phyloP scores from a whole-genome alignment of 306 rosid species.

The Arachis hypogaea region DNA sequence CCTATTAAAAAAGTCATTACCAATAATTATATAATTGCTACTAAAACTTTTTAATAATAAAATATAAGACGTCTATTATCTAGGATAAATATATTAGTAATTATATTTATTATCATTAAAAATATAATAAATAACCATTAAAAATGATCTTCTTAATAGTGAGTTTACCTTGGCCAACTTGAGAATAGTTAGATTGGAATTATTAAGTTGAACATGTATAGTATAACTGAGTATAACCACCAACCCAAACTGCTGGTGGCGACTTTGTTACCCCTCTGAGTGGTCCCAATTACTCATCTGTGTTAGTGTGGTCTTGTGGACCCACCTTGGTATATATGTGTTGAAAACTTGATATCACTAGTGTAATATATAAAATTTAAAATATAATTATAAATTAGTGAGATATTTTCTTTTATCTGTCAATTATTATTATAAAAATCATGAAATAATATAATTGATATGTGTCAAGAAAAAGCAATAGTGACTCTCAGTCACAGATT shows the following conservation, averaged over 20 bases:
- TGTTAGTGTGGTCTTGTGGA: constrained; percentile 16
- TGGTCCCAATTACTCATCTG: constrained; percentile 15
- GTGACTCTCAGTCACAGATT: constrained; percentile 40
- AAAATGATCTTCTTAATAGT: no score
- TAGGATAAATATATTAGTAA: no score
- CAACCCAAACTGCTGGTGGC: constrained; percentile 35
- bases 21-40: no score
- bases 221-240: neutral
- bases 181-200: constrained; percentile 39
- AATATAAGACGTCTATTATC: no score
- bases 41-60: no score
- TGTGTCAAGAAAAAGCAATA: constrained; percentile 32
- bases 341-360: neutral
- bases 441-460: neutral
- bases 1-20: no score
- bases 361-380: no score
- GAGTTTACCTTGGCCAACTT: neutral
- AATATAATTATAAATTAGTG: no score
- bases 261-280: constrained; percentile 37
- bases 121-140: no score
- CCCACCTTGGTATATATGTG: constrained; percentile 20
- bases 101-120: no score
- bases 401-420: no score
- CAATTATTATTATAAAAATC: no score
- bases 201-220: constrained; percentile 22